phyloP scores from a whole-genome alignment of 257 asterid genomes.

The Knoxia roxburghii region DNA sequence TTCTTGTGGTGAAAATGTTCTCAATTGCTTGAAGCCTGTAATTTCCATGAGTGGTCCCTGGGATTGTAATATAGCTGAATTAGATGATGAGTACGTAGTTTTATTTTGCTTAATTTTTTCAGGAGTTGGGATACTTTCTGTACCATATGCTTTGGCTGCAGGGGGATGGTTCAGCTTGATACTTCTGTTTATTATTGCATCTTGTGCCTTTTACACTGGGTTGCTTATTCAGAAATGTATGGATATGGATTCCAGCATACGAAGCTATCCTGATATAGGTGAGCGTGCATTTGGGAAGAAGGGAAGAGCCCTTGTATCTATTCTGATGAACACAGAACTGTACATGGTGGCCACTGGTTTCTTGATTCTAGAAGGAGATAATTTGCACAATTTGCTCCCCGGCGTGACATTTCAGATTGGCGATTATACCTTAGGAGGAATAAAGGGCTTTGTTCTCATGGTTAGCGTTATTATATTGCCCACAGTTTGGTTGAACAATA shows the following conservation, averaged over 20 bases:
- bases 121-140: conserved; percentile 88
- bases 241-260: conserved; percentile 61
- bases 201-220: conserved; percentile 57
- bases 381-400: conserved; percentile 48
- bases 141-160: conserved; percentile 71
- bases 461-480: conserved; percentile 64
- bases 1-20: background rate
- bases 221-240: conserved; percentile 68
- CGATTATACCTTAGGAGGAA: conserved; percentile 45
- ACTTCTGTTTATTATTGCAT: conserved; percentile 56
- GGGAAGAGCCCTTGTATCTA: conserved; percentile 54
- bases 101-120: background rate
- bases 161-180: conserved; percentile 87
- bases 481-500: conserved; percentile 57
- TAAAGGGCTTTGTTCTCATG: conserved; percentile 40
- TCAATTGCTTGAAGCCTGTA: background rate
- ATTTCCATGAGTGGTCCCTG: background rate
- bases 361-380: conserved; percentile 84
- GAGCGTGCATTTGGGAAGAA: conserved; percentile 57
- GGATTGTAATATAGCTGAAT: background rate
- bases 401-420: conserved; percentile 23
- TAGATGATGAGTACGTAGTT: background rate
- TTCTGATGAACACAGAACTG: conserved; percentile 63
- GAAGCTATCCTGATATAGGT: conserved; percentile 77
- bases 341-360: conserved; percentile 86